Evolutionary conservation across 2,329 filamentous ascomycete species (phyloP).

Genomic region (Hymenotorrendiella dingleyae): DNA sequence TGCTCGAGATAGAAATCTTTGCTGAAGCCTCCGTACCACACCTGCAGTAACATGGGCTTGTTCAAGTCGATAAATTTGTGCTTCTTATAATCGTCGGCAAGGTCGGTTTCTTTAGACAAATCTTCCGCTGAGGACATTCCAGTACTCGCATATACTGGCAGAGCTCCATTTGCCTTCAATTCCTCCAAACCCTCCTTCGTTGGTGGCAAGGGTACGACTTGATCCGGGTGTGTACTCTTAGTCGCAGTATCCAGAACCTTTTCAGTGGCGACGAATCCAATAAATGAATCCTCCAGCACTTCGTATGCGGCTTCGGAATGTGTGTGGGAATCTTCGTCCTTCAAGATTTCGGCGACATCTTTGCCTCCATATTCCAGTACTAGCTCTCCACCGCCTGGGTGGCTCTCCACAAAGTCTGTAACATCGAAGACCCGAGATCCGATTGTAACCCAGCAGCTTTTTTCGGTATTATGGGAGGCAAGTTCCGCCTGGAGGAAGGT

Average conservation of each 20-base stretch:
- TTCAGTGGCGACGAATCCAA: conserved; percentile 70
- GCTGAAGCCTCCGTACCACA: conserved; percentile 81
- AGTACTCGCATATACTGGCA: conserved; percentile 53
- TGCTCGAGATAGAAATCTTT: conserved; percentile 98
- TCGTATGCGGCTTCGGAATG: conserved; percentile 96
- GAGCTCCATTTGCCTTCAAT: conserved; percentile 33
- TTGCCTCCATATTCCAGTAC: conserved; percentile 86
- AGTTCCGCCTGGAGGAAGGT: conserved; percentile 78
- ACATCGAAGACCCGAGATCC: conserved; percentile 91
- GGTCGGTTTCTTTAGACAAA: conserved; percentile 78
- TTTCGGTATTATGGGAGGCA: conserved; percentile 67
- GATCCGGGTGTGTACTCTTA: conserved; percentile 31
- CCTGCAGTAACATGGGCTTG: conserved; percentile 77
- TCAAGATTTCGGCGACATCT: conserved; percentile 76
- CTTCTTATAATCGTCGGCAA: conserved; percentile 67
- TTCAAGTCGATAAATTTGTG: conserved; percentile 93
- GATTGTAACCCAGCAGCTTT: conserved; percentile 90
- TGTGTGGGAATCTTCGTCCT: conserved; percentile 73
- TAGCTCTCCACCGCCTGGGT: conserved; percentile 84
- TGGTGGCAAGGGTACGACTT: conserved; percentile 48
- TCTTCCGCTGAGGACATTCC: conserved; percentile 90
- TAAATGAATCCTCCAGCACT: conserved; percentile 77
- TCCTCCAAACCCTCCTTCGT: conserved; percentile 42
- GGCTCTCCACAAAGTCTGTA: conserved; percentile 82
- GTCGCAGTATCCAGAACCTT: conserved; percentile 32